A percentile compares a stretch with the other conserved stretches of the same genome.
These are phyloP conservation scores for Trichoderma koningiopsis DNA, from an alignment of 2,329 filamentous ascomycete species.

Conservation along the genomic window DNA sequence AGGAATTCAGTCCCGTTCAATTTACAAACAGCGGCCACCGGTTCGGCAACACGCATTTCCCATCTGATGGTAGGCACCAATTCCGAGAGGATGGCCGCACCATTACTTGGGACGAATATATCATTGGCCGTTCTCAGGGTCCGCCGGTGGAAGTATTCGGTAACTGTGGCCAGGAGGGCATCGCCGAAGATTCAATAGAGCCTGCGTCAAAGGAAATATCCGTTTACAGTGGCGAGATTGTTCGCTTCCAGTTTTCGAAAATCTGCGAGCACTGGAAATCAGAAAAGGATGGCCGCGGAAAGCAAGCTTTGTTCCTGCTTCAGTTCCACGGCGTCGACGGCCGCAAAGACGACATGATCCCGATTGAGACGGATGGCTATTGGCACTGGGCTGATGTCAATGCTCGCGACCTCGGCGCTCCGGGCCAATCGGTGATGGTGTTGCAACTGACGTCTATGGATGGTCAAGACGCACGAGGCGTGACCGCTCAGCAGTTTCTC, in stretches of 20 bases:
- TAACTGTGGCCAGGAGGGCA: slow-evolving; percentile 51
- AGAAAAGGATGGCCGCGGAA: slow-evolving; percentile 66
- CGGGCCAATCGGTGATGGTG: slow-evolving; percentile 69
- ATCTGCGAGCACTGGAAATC: slow-evolving; percentile 81
- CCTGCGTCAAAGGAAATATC: slow-evolving; percentile 57
- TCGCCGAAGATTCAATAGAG: slow-evolving; percentile 60
- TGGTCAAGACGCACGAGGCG: slow-evolving; percentile 50
- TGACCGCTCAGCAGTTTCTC: slow-evolving; percentile 51
- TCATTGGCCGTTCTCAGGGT: slow-evolving; percentile 59
- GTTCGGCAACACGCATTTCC: slow-evolving; percentile 82
- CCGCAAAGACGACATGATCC: slow-evolving; percentile 65
- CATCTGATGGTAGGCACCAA: slow-evolving; percentile 66
- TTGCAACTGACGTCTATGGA: slow-evolving; percentile 59
- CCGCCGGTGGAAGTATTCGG: slow-evolving; percentile 52
- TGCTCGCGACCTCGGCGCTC: slow-evolving; percentile 63
- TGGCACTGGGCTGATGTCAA: slow-evolving; percentile 81
- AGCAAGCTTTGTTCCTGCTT: slow-evolving; percentile 70
- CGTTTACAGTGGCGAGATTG: slow-evolving; percentile 55
- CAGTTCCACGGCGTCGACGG: slow-evolving; percentile 68
- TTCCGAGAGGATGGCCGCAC: slow-evolving; percentile 72
- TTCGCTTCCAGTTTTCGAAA: slow-evolving; percentile 80
- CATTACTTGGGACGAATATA: slow-evolving; percentile 81
- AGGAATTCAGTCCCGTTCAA: slow-evolving; percentile 65
- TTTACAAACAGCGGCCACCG: slow-evolving; percentile 70
- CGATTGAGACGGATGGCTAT: slow-evolving; percentile 75